These are phyloP conservation scores for Verticillium nonalfalfae DNA, from an alignment of 2,329 filamentous ascomycete genomes.

Conservation along the genomic window DNA sequence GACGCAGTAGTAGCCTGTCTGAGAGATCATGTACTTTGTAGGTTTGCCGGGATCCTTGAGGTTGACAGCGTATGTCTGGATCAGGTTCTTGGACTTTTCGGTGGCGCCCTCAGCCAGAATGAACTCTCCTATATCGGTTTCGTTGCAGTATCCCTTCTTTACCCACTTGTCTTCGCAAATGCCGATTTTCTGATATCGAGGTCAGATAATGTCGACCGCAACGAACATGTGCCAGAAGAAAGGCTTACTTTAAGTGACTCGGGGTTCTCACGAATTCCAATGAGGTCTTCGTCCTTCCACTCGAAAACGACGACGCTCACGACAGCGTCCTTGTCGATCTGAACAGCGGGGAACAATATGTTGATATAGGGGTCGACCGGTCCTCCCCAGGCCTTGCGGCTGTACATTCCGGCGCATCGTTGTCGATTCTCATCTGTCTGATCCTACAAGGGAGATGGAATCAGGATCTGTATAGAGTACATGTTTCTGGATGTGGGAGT, in stretches of 20 bases:
- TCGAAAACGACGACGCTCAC: slow-evolving; percentile 89
- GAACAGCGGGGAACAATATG: slow-evolving; percentile 63
- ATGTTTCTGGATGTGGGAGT: no score
- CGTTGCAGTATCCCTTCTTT: slow-evolving; percentile 63
- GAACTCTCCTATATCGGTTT: slow-evolving; percentile 76
- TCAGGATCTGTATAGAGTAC: background rate
- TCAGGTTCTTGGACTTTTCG: slow-evolving; percentile 60
- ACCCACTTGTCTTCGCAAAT: slow-evolving; percentile 75
- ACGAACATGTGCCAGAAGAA: background rate
- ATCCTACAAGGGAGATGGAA: slow-evolving; percentile 45
- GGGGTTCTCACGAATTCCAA: slow-evolving; percentile 60
- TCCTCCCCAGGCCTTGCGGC: slow-evolving; percentile 81
- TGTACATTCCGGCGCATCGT: slow-evolving; percentile 87
- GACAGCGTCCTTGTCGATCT: slow-evolving; percentile 40
- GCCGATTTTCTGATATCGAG: slow-evolving; percentile 25
- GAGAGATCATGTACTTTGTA: slow-evolving; percentile 77
- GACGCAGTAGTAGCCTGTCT: slow-evolving; percentile 95
- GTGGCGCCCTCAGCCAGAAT: slow-evolving; percentile 73
- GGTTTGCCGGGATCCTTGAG: slow-evolving; percentile 63
- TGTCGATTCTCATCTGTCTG: slow-evolving; percentile 71
- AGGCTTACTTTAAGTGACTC: slow-evolving; percentile 44
- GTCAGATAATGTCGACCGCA: slow-evolving; percentile 20
- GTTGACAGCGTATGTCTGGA: slow-evolving; percentile 76
- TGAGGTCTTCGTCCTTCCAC: slow-evolving; percentile 76
- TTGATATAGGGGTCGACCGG: slow-evolving; percentile 83